Base-by-base conservation (phyloP, 2,329 filamentous ascomycete genomes). In the Myriangium duriaei region DNA sequence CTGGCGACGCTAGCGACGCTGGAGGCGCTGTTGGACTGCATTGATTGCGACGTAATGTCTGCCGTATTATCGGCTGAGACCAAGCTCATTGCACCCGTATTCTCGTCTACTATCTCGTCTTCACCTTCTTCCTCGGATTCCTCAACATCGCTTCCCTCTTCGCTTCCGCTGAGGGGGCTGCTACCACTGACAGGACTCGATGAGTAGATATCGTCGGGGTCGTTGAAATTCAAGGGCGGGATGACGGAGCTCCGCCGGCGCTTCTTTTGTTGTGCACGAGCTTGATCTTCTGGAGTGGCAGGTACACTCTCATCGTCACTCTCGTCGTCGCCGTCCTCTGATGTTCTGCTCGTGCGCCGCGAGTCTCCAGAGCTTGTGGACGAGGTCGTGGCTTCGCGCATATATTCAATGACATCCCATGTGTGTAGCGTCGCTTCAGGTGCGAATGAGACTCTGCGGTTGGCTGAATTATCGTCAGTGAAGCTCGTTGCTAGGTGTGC, bases 371-470 rank as follows among this genome's bases (percentile, higher is more conserved):
- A 81, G 5, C 72, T 67, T 11, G 76, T 70, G 5, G 76, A 79
- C 9, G 76, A 78, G 11, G 79, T 81, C 1, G 86, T 92, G 13
- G 84, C 84, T 55, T 95, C 87, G 52, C 87, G 85, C 55, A 77
- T 72, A 45, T 87, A 81, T 53, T 96, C 88, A 31, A 95, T 75
- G 40, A 91, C 87, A 53, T 96, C 87, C 71, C 93, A 96, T 0
- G 91, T 98, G 56, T 98, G 91, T 24, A 98, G 69, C 3, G 91
- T 98, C 10, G 91, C 91, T 61, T 98, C 91, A 1, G 91, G 91
- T 4, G 91, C 91, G 59, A 98, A 98, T 0, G 88, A 96, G 21
- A 98, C 91, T 53, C 91, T 77, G 52, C 91, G 77, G 56, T 91
- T 93, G 33, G 88, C 73, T 72, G 42, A 29, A 14, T n/a, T n/a